A percentile compares a stretch with the other conserved stretches of the same genome.
Conservation (phyloP, 495 filamentous ascomycete species). For the Penicillium soppii region DNA sequence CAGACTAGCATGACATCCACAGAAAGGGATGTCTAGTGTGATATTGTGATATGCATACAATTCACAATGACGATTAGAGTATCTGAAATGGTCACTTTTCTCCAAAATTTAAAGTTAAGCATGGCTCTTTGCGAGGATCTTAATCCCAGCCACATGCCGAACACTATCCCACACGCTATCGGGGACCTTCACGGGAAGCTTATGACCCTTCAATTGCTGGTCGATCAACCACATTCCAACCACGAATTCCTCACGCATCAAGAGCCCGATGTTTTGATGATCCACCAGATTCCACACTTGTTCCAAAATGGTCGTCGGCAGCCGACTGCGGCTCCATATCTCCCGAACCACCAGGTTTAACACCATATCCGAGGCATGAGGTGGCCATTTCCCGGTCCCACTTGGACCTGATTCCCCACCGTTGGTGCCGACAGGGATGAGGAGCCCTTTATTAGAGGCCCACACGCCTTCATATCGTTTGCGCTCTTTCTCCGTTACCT, state of each 20-base stretch:
- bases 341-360: constrained; percentile 80
- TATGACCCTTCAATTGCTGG: constrained; percentile 81
- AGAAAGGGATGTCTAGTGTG: no score
- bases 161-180: constrained; percentile 89
- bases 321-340: constrained; percentile 77
- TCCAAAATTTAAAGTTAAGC: neutral
- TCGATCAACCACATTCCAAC: constrained; percentile 96
- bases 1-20: neutral
- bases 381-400: constrained; percentile 21
- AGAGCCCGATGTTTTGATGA: constrained; percentile 51
- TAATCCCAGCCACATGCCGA: constrained; percentile 51
- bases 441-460: constrained; percentile 86
- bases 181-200: constrained; percentile 74
- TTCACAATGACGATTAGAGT: no score
- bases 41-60: neutral
- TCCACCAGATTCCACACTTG: constrained; percentile 89
- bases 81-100: no score
- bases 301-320: constrained; percentile 66
- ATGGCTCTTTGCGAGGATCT: constrained; percentile 18
- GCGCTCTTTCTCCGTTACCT: constrained; percentile 73
- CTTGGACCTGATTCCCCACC: neutral
- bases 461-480: constrained; percentile 96
- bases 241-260: constrained; percentile 83
- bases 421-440: constrained; percentile 29
- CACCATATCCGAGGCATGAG: constrained; percentile 53